A percentile compares a stretch with the other conserved stretches of the same genome.
Conservation (phyloP, 257 asterid species). For the Perilla frutescens region DNA sequence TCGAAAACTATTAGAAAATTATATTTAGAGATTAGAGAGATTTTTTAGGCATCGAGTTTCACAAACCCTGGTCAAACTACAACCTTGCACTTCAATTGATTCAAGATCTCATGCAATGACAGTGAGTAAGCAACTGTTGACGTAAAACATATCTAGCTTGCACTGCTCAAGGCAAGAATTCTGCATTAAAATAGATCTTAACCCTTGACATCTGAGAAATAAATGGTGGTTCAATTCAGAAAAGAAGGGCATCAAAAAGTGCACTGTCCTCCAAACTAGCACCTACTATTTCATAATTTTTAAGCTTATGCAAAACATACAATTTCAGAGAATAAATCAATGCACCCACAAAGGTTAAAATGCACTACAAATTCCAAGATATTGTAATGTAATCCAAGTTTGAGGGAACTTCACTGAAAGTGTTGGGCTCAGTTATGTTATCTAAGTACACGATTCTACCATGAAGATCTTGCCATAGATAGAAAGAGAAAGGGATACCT, state of each 20-base stretch:
- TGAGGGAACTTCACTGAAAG: conserved; percentile 49
- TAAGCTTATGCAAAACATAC: conserved; percentile 72
- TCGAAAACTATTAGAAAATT: conserved; percentile 5
- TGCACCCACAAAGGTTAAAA: conserved; percentile 92
- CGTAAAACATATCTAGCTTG: conserved; percentile 80
- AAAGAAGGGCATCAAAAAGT: conserved; percentile 67
- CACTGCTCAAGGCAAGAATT: conserved; percentile 72
- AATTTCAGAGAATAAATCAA: conserved; percentile 72
- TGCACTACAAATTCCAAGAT: conserved; percentile 78
- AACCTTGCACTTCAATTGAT: conserved; percentile 89
- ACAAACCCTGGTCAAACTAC: conserved; percentile 70
- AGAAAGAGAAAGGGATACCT: conserved; percentile 21
- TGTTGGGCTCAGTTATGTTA: conserved; percentile 57
- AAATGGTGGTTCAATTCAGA: conserved; percentile 72
- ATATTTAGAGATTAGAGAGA: conserved; percentile 69
- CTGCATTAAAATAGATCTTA: conserved; percentile 55
- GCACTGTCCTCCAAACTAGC: conserved; percentile 82
- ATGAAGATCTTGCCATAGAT: conserved; percentile 50
- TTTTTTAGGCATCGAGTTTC: conserved; percentile 62
- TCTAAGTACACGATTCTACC: conserved; percentile 84
- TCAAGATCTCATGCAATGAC: conserved; percentile 61
- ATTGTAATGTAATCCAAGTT: conserved; percentile 75
- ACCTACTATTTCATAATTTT: conserved; percentile 90
- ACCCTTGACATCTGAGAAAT: conserved; percentile 93
- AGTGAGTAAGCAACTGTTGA: conserved; percentile 66